A percentile compares a stretch with the other conserved stretches of the same genome.
Conservation (phyloP, 2,329 filamentous ascomycete genomes). For the Pseudofabraea citricarpa region DNA sequence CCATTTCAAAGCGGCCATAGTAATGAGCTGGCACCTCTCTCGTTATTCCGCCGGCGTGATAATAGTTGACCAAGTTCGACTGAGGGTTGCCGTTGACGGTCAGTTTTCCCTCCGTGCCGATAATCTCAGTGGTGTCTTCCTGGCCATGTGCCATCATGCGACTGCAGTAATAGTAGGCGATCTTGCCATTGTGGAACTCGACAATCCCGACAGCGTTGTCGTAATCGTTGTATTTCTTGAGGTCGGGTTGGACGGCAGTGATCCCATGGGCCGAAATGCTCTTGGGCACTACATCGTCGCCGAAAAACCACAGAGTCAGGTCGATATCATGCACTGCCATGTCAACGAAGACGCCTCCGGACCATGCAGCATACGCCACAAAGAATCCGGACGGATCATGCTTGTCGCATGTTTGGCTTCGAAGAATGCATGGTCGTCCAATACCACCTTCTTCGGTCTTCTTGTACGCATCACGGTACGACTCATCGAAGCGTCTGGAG, state of each 20-base stretch:
- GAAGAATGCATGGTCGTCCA: slow-evolving; percentile 53
- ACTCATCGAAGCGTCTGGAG: slow-evolving; percentile 60
- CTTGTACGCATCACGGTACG: slow-evolving; percentile 53
- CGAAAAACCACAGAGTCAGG: slow-evolving; percentile 58
- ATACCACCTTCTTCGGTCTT: slow-evolving; percentile 47
- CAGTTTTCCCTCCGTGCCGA: slow-evolving; percentile 60
- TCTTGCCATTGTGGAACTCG: slow-evolving; percentile 59
- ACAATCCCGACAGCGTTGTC: slow-evolving; percentile 61
- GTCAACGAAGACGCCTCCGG: slow-evolving; percentile 66
- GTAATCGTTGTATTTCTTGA: slow-evolving; percentile 50
- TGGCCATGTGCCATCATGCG: slow-evolving; percentile 65
- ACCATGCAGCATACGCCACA: slow-evolving; percentile 58
- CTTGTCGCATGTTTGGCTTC: slow-evolving; percentile 63
- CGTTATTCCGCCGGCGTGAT: slow-evolving; percentile 46
- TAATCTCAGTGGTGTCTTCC: slow-evolving; percentile 61
- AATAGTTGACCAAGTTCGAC: slow-evolving; percentile 47
- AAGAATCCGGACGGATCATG: slow-evolving; percentile 61
- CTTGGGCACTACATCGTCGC: slow-evolving; percentile 47
- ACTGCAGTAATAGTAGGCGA: slow-evolving; percentile 58
- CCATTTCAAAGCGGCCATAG: slow-evolving; percentile 55
- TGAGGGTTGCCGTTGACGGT: slow-evolving; percentile 53
- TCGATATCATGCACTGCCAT: slow-evolving; percentile 67
- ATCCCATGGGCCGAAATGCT: slow-evolving; percentile 51
- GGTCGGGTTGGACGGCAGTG: slow-evolving; percentile 51
- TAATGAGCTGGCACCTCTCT: slow-evolving; percentile 57